Evolutionary conservation across 2,329 filamentous ascomycete species (phyloP).

Genomic region (Lasiodiplodia gonubiensis): DNA sequence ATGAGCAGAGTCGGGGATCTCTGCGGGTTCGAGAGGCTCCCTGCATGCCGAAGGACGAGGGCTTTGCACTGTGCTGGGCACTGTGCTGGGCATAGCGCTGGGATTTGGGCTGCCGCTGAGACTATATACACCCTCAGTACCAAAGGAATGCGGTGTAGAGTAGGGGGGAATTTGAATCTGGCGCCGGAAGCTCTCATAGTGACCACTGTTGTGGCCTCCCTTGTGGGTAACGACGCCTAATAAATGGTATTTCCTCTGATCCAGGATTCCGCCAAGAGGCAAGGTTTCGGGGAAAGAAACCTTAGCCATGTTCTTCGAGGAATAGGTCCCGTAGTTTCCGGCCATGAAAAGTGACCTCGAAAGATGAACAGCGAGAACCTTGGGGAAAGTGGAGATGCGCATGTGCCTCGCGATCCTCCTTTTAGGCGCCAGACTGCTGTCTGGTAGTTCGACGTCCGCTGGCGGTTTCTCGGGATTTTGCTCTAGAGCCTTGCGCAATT

Average conservation of each 20-base stretch:
- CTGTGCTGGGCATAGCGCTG: constrained; percentile 52
- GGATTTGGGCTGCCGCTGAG: constrained; percentile 57
- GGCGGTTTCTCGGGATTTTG: constrained; percentile 80
- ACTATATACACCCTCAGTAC: constrained; percentile 72
- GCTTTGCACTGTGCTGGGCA: constrained; percentile 47
- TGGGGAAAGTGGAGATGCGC: constrained; percentile 85
- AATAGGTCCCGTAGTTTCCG: constrained; percentile 70
- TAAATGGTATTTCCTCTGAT: constrained; percentile 80
- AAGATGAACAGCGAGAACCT: constrained; percentile 87
- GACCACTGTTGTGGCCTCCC: constrained; percentile 92
- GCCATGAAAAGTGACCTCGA: constrained; percentile 90
- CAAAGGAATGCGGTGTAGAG: constrained; percentile 81
- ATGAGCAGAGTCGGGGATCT: constrained; percentile 9
- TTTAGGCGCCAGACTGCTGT: constrained; percentile 75
- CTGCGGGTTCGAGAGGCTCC: constrained; percentile 36
- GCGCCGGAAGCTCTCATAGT: constrained; percentile 94
- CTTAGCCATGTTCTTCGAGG: constrained; percentile 92
- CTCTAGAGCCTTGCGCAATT: constrained; percentile 72
- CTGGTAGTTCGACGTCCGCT: constrained; percentile 74
- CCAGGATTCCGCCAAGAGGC: constrained; percentile 77
- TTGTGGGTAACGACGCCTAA: constrained; percentile 91
- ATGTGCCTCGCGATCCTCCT: constrained; percentile 86
- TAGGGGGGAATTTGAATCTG: constrained; percentile 81
- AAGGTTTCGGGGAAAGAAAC: constrained; percentile 90
- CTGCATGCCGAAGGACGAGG: constrained; percentile 31